phyloP scores from a whole-genome alignment of 1,284 basidiomycete species.

The Ustilago trichophora region DNA sequence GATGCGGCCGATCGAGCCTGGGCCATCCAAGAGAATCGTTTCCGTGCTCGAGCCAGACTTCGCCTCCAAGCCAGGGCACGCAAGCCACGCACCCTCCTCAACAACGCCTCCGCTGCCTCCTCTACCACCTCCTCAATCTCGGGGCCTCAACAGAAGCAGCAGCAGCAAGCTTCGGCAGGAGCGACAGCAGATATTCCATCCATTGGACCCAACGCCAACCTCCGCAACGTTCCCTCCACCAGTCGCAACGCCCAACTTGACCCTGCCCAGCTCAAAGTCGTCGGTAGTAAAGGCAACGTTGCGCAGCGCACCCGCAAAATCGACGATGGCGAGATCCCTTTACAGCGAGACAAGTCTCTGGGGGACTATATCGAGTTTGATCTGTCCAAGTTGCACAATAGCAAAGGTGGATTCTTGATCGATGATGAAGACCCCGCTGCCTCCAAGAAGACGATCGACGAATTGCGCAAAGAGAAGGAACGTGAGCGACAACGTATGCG shows the following conservation, averaged over 20 bases:
- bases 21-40: conserved; percentile 40
- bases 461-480: conserved; percentile 60
- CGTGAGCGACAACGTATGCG: conserved; percentile 57
- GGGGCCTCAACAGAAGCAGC: no score
- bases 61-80: conserved; percentile 34
- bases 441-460: conserved; percentile 52
- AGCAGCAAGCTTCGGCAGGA: no score
- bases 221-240: conserved; percentile 34
- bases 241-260: conserved; percentile 50
- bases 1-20: conserved; percentile 36
- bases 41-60: conserved; percentile 29
- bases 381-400: conserved; percentile 61
- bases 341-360: conserved; percentile 58
- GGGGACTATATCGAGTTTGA: conserved; percentile 66
- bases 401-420: conserved; percentile 64
- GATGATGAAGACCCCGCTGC: conserved; percentile 48
- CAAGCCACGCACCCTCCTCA: conserved; percentile 11
- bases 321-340: conserved; percentile 40
- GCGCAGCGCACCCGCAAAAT: conserved; percentile 21
- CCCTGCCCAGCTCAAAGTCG: conserved; percentile 22
- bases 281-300: conserved; percentile 36
- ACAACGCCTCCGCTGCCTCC: conserved; percentile 6
- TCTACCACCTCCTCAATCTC: neutral
- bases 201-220: conserved; percentile 47
- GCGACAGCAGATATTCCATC: conserved; percentile 9